Conservation (phyloP, 2,329 filamentous ascomycete genomes). For the Hypoxylon sp. region DNA sequence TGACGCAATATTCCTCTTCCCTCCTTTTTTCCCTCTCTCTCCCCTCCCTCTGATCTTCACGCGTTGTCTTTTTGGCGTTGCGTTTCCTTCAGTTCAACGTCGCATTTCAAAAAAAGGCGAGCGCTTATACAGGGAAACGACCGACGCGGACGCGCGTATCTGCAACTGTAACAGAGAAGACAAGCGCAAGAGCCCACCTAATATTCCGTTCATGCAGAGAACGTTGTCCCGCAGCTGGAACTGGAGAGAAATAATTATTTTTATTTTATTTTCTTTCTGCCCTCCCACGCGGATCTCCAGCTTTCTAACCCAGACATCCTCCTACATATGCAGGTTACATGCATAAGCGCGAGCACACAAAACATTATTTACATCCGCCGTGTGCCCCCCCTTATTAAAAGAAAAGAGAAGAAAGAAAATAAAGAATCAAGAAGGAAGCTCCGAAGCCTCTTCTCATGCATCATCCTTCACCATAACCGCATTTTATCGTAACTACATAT, state of each 20-base stretch:
- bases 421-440: neutral
- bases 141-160: conserved; percentile 32
- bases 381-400: conserved; percentile 30
- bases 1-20: conserved; percentile 29
- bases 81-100: conserved; percentile 28
- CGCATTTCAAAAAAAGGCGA: conserved; percentile 22
- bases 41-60: neutral
- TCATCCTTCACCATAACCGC: conserved; percentile 9
- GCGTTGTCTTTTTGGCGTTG: conserved; percentile 9
- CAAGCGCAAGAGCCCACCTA: conserved; percentile 9
- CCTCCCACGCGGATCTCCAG: conserved; percentile 29
- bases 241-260: too few relatives aligned
- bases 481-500: conserved; percentile 16
- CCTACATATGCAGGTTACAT: conserved; percentile 32
- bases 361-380: conserved; percentile 34
- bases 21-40: conserved; percentile 12
- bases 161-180: conserved; percentile 25
- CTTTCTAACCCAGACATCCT: conserved; percentile 25
- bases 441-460: conserved; percentile 25
- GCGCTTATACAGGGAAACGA: conserved; percentile 26
- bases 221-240: conserved; percentile 31
- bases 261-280: conserved; percentile 19
- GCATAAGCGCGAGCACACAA: conserved; percentile 36
- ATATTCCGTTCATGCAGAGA: conserved; percentile 35
- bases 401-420: conserved; percentile 2